Percentiles rank a stretch among this genome's conserved stretches.
These are phyloP conservation scores for Aspergillus sp. DNA, from an alignment of 2,329 filamentous ascomycete genomes.

Conservation along the genomic window DNA sequence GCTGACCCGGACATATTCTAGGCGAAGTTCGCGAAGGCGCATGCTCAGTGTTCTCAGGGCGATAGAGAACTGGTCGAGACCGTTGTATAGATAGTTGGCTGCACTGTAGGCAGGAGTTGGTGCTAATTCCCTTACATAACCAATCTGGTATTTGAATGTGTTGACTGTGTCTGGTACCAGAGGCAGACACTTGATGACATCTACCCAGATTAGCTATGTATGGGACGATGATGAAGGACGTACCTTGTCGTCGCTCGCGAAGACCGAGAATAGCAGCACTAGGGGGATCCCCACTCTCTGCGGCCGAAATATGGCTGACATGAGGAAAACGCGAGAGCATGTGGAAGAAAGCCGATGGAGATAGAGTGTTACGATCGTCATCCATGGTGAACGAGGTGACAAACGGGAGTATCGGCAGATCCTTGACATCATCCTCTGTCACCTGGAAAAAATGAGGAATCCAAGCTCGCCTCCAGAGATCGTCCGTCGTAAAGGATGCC, in stretches of 20 bases:
- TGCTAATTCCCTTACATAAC: background rate
- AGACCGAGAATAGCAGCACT: background rate
- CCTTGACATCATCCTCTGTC: background rate
- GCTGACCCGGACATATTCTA: background rate
- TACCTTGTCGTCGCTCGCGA: background rate
- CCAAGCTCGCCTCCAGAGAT: background rate
- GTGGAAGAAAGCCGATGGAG: constrained; percentile 1
- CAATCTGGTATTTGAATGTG: background rate
- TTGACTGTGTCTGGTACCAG: background rate
- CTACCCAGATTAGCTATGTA: too few species aligned
- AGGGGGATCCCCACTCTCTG: background rate
- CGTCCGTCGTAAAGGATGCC: background rate
- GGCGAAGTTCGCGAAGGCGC: background rate
- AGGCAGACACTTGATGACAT: background rate
- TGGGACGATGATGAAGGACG: too few species aligned
- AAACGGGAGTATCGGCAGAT: background rate
- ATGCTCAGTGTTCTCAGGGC: background rate
- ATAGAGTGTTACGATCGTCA: background rate
- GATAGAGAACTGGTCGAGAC: background rate
- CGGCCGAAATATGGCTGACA: background rate
- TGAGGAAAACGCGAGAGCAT: background rate
- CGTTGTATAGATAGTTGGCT: background rate
- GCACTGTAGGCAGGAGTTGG: background rate
- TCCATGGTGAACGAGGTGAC: background rate
- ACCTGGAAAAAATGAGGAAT: background rate